Base-by-base conservation (phyloP, 2,329 filamentous ascomycete species). In the Fusarium agapanthi region DNA sequence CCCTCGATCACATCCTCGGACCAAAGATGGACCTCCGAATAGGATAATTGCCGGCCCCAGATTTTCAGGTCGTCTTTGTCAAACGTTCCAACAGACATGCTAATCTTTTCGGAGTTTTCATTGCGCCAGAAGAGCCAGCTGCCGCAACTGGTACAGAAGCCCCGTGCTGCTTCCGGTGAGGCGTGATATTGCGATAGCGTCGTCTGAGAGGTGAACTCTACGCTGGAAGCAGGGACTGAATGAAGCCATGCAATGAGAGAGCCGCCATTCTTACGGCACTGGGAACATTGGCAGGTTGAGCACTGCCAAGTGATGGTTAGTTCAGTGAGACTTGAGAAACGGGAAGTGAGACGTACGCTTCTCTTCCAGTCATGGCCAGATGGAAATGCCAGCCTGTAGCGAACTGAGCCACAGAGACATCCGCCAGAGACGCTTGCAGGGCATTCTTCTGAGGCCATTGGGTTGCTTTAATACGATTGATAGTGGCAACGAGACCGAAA, bases 221-320 rank as follows among this genome's bases (percentile, higher is more conserved):
- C 76, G 45, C 80, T 77, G 6, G 68, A 76, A 59, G 74, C 50
- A 9, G 81, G 81, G 1, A 87, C 73, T 10, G 61, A 75, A 73
- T 88, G 83, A 54, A 81, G 78, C 61, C 81, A 78, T 68, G 83
- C 81, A 73, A 87, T 78, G 59, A 89, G 81, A 8, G 83, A 76
- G 57, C 86, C 87, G 13, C 85, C 85, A 66, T 85, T 82, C 63
- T 86, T 86, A 75, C 87, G 86, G 78, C 87, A 88, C 76, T 88
- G 87, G 12, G 84, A 86, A 80, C 87, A 89, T 72, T 89, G 86
- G 76, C 87, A 89, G 12, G 84, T 87, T 50, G 79, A 77, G 67
- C 81, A 81, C 85, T 86, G 54, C 10, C 18, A 16, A 16, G 15
- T 10, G 41, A 57, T 54, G 26, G 61, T 67, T 24, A 54, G 61